These are phyloP conservation scores for Pyrus hybrid DNA, from an alignment of 331 rosid genomes.

Conservation along the genomic window DNA sequence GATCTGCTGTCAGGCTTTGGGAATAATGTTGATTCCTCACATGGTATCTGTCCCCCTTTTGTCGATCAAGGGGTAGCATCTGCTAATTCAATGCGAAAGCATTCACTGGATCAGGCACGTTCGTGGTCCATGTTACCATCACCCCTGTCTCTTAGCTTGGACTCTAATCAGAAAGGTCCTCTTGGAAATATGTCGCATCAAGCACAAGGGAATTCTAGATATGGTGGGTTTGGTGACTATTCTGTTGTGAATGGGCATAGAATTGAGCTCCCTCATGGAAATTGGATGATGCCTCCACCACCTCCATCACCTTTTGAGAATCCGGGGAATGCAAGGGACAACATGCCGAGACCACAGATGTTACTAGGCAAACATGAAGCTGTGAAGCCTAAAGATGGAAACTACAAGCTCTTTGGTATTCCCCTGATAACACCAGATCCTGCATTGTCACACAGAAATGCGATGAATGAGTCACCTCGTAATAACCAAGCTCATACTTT, in stretches of 20 bases:
- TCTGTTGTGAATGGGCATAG: slow-evolving; percentile 44
- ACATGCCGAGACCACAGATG: slow-evolving; percentile 21
- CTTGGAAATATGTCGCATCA: slow-evolving; percentile 38
- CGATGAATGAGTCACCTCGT: slow-evolving; percentile 27
- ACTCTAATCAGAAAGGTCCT: slow-evolving; percentile 44
- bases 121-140: slow-evolving; percentile 53
- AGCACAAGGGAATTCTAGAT: slow-evolving; percentile 45
- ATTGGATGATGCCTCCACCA: slow-evolving; percentile 57
- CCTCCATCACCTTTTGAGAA: slow-evolving; percentile 51
- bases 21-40: slow-evolving; percentile 36
- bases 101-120: slow-evolving; percentile 38
- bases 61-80: slow-evolving; percentile 36
- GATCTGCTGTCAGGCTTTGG: slow-evolving; percentile 83
- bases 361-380: slow-evolving; percentile 29
- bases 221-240: slow-evolving; percentile 40
- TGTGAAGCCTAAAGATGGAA: slow-evolving; percentile 53
- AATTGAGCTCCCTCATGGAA: slow-evolving; percentile 46
- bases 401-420: slow-evolving; percentile 82
- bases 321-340: slow-evolving; percentile 36
- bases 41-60: slow-evolving; percentile 18
- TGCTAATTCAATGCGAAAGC: slow-evolving; percentile 37
- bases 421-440: slow-evolving; percentile 54
- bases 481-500: slow-evolving; percentile 19
- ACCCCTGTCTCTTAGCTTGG: slow-evolving; percentile 52
- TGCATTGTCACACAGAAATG: slow-evolving; percentile 19